A percentile compares a stretch with the other conserved stretches of the same genome.
These are phyloP conservation scores for Colletotrichum destructivum DNA, from an alignment of 2,329 filamentous ascomycete genomes.

Conservation along the genomic window DNA sequence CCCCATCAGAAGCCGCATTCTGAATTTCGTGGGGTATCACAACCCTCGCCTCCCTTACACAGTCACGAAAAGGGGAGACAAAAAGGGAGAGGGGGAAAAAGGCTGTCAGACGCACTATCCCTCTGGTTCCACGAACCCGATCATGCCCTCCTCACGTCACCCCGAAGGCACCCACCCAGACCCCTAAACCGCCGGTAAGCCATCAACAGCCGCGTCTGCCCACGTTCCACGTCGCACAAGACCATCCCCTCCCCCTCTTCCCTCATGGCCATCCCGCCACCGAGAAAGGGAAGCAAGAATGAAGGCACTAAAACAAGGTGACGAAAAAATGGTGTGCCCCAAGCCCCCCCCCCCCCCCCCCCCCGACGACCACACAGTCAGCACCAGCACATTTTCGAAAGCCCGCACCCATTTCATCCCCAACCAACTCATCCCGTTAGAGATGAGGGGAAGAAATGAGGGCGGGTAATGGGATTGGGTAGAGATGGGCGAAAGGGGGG, in stretches of 20 bases:
- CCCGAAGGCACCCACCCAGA: background rate
- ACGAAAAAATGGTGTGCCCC: no score
- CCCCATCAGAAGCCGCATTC: background rate
- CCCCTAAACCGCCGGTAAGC: constrained; percentile 2
- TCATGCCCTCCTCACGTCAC: background rate
- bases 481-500: no score
- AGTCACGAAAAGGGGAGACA: background rate
- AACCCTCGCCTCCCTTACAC: background rate
- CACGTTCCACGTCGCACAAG: constrained; percentile 27
- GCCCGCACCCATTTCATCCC: no score
- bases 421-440: no score
- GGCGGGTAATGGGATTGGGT: no score
- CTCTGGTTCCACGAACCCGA: background rate
- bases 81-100: no score
- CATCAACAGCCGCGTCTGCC: constrained; percentile 37
- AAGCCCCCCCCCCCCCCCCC: background rate
- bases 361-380: background rate
- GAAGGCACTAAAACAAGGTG: background rate
- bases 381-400: background rate
- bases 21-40: background rate
- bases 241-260: no score
- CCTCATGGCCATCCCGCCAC: background rate
- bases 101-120: background rate
- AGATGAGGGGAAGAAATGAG: background rate
- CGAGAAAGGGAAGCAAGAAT: background rate